phyloP scores from a whole-genome alignment of 257 asterid species.

The Knoxia roxburghii region DNA sequence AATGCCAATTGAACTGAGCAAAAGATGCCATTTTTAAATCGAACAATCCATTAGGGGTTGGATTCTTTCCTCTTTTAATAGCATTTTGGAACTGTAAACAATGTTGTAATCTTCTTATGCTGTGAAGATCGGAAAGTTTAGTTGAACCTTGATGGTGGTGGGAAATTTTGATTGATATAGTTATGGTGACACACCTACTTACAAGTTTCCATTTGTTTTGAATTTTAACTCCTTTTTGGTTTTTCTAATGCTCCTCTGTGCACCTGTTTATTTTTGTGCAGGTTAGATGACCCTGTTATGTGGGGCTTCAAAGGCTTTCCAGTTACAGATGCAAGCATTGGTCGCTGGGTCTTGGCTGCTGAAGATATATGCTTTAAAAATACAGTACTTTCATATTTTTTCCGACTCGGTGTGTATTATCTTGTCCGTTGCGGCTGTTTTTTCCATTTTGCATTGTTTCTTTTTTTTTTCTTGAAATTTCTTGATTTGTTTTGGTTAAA shows the following conservation, averaged over 20 bases:
- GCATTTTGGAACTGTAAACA: not conserved
- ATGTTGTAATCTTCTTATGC: constrained; percentile 1
- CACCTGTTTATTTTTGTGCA: constrained; percentile 26
- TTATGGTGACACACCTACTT: no score
- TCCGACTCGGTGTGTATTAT: constrained; percentile 70
- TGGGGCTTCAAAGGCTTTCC: constrained; percentile 93
- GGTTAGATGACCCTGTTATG: constrained; percentile 95
- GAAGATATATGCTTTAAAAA: constrained; percentile 95
- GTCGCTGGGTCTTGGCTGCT: constrained; percentile 93
- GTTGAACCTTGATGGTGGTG: not conserved
- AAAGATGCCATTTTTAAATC: not conserved
- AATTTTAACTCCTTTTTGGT: not conserved
- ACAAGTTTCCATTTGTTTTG: no score
- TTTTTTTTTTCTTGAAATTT: not conserved
- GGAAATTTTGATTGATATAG: not conserved
- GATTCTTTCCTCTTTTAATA: not conserved
- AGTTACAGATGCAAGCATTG: constrained; percentile 49
- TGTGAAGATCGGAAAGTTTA: not conserved
- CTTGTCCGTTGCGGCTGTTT: constrained; percentile 17
- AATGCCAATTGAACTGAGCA: not conserved
- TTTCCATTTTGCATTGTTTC: not conserved
- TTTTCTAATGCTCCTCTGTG: not conserved
- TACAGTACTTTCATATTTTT: constrained; percentile 61
- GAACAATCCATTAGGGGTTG: not conserved
- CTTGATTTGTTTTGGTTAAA: not conserved